Conservation (phyloP, 352 stramenopile species). For the Globisporangium orthogonon region DNA sequence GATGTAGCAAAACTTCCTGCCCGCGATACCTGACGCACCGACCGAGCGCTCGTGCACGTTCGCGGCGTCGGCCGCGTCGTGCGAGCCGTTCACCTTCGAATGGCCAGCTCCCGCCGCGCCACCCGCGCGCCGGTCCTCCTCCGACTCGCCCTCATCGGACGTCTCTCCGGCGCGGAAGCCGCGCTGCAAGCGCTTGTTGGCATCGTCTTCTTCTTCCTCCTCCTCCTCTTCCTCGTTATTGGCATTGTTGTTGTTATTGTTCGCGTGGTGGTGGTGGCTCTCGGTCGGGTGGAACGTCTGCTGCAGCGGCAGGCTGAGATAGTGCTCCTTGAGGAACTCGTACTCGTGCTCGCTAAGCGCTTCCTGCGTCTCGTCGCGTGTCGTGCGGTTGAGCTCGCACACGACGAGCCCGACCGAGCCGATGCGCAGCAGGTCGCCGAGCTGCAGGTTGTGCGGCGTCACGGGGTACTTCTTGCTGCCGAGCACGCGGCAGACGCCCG, state of each 20-base stretch:
- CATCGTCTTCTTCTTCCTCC: constrained; percentile 20
- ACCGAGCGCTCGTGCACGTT: constrained; percentile 21
- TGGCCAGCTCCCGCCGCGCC: constrained; percentile 14
- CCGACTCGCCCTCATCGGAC: constrained; percentile 71
- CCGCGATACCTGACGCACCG: constrained; percentile 31
- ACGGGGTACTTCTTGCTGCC: constrained; percentile 84
- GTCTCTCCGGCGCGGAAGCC: constrained; percentile 38
- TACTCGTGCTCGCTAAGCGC: constrained; percentile 81
- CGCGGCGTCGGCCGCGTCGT: constrained; percentile 13
- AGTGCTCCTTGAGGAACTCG: constrained; percentile 85
- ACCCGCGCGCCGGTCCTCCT: constrained; percentile 47
- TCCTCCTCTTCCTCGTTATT: constrained; percentile 29
- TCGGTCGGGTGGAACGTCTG: constrained; percentile 76
- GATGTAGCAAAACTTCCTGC: constrained; percentile 89
- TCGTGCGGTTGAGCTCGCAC: constrained; percentile 82
- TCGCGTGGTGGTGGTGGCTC: neutral
- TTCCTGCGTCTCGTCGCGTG: constrained; percentile 60
- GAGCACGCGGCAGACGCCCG: constrained; percentile 86
- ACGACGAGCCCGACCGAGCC: constrained; percentile 90
- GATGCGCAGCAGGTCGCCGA: constrained; percentile 85
- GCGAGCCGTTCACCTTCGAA: constrained; percentile 6
- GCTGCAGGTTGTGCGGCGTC: constrained; percentile 61
- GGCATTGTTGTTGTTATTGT: constrained; percentile 17
- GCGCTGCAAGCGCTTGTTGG: constrained; percentile 7
- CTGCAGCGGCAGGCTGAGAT: constrained; percentile 73